phyloP scores from a whole-genome alignment of 768 basidiomycete genomes.

The Holtermannia corniformis region DNA sequence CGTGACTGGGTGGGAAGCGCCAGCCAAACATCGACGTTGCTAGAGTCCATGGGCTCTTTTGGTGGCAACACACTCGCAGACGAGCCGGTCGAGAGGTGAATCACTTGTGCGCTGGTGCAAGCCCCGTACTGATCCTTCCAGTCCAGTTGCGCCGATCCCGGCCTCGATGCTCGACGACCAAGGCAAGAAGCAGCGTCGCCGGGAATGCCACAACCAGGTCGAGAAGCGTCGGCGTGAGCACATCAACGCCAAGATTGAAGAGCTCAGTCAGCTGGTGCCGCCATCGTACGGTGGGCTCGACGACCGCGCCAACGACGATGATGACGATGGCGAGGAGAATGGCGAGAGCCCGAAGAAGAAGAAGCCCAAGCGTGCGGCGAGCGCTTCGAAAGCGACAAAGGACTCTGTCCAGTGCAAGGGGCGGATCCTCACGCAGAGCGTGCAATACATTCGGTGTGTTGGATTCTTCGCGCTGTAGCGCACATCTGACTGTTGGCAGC shows the following conservation, averaged over 20 bases:
- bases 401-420: conserved; percentile 30
- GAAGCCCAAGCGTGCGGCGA: conserved; percentile 21
- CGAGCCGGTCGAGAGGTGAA: conserved; percentile 10
- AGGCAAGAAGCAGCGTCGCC: conserved; percentile 21
- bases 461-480: background rate
- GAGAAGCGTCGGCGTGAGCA: conserved; percentile 32
- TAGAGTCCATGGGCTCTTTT: conserved; percentile 18
- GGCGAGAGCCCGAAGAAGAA: conserved; percentile 14
- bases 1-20: conserved; percentile 6
- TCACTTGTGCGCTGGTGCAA: background rate
- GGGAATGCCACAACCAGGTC: conserved; percentile 35
- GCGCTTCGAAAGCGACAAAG: conserved; percentile 16
- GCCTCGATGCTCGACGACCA: conserved; percentile 12
- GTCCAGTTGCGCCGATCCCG: conserved; percentile 23
- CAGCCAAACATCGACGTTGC: conserved; percentile 11
- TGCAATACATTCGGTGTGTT: conserved; percentile 29
- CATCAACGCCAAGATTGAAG: conserved; percentile 34
- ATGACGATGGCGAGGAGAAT: conserved; percentile 18
- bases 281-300: conserved; percentile 10
- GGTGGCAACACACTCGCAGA: conserved; percentile 14
- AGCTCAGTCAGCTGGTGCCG: conserved; percentile 20
- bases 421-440: conserved; percentile 23
- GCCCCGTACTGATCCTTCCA: background rate
- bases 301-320: conserved; percentile 13
- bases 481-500: conserved; percentile 8